A percentile compares a stretch with the other conserved stretches of the same genome.
Conservation (phyloP, 179 eudicot species). For the Beta lomatogona region DNA sequence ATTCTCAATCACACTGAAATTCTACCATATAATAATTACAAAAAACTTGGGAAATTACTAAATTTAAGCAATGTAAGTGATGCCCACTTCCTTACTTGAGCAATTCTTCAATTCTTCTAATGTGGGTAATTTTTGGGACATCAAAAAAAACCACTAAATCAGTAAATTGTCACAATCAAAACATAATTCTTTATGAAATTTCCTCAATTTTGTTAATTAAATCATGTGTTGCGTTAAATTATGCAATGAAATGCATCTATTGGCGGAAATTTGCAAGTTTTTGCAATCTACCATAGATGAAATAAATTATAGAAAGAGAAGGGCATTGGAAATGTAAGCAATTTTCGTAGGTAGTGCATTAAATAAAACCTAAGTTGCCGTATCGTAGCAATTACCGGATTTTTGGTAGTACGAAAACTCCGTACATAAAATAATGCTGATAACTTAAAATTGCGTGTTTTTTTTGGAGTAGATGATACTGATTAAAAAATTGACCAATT, state of each 20-base stretch:
- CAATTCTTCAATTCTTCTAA: no score
- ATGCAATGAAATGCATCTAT: background rate
- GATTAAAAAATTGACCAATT: background rate
- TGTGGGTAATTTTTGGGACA: no score
- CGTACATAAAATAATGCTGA: background rate
- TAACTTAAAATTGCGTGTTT: background rate
- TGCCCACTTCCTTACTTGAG: no score
- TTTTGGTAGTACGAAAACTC: background rate
- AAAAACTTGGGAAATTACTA: no score
- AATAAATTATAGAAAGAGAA: background rate
- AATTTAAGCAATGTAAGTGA: no score
- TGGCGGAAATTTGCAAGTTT: background rate
- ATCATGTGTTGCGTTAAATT: background rate
- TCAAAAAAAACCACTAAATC: no score
- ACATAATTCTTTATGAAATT: background rate
- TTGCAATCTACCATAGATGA: background rate
- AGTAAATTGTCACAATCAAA: background rate
- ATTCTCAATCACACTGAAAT: constrained; percentile 1
- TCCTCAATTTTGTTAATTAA: background rate
- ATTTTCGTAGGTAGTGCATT: background rate
- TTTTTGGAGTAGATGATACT: background rate
- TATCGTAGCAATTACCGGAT: background rate
- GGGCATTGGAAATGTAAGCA: background rate
- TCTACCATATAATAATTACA: background rate
- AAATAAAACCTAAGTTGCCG: background rate